phyloP scores from a whole-genome alignment of 1,139 yeast species.

The Sugiyamaella castrensis region DNA sequence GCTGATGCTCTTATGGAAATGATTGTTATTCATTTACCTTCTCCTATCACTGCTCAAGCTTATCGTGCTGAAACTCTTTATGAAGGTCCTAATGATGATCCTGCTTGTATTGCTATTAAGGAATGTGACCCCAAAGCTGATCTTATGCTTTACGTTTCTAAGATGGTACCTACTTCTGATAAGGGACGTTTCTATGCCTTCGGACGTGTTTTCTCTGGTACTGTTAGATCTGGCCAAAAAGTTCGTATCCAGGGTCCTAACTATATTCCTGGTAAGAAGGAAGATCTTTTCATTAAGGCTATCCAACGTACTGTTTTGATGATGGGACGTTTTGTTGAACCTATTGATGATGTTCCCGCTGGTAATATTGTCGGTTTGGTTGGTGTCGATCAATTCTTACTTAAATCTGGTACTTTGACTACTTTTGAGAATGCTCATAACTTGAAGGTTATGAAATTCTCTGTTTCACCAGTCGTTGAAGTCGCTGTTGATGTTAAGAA shows the following conservation, averaged over 20 bases:
- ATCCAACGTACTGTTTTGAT: constrained; percentile 98
- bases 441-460: constrained; percentile 99
- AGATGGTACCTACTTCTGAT: constrained; percentile 99
- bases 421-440: constrained; percentile 96
- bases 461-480: constrained; percentile 99
- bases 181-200: constrained; percentile 99
- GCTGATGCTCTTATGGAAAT: constrained; percentile 99
- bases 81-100: constrained; percentile 99
- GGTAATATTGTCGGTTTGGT: constrained; percentile 99
- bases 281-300: constrained; percentile 94
- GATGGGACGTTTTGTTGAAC: constrained; percentile 99
- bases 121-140: constrained; percentile 99
- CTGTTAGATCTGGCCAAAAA: constrained; percentile 98
- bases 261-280: constrained; percentile 98
- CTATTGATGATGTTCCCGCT: constrained; percentile 99
- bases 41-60: constrained; percentile 98
- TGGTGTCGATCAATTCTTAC: constrained; percentile 99
- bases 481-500: constrained; percentile 99
- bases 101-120: constrained; percentile 86
- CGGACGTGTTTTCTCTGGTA: constrained; percentile 99
- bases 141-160: constrained; percentile 98
- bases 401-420: constrained; percentile 99
- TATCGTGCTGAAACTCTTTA: constrained; percentile 99
- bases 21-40: constrained; percentile 98
- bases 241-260: constrained; percentile 99